Percentiles rank a stretch among this genome's conserved stretches.
phyloP scores from a whole-genome alignment of 805 yeast genomes.

The Torulaspora franciscae region DNA sequence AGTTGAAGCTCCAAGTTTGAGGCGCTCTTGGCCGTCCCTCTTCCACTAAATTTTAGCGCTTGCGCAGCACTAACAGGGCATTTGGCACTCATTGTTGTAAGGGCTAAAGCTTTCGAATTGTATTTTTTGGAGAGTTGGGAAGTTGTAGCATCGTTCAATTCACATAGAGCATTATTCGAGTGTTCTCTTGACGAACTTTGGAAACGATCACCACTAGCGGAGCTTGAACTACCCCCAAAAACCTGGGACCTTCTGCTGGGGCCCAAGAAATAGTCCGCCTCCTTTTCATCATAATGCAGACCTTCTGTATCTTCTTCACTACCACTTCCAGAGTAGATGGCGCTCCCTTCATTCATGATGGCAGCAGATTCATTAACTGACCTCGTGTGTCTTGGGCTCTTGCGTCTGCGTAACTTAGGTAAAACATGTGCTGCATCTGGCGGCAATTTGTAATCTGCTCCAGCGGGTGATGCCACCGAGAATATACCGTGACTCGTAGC shows the following conservation, averaged over 20 bases:
- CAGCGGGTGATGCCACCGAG: slow-evolving; percentile 12
- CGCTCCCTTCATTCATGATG: neutral
- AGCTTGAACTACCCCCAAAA: neutral
- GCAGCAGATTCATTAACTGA: neutral
- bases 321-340: neutral
- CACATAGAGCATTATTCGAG: slow-evolving; percentile 6
- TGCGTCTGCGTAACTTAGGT: neutral
- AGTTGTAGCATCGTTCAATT: slow-evolving; percentile 11
- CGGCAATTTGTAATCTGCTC: slow-evolving; percentile 7
- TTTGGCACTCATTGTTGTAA: neutral
- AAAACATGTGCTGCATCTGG: neutral
- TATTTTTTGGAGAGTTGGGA: slow-evolving; percentile 17
- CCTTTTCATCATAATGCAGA: neutral
- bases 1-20: slow-evolving; percentile 19
- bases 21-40: slow-evolving; percentile 14
- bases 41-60: neutral
- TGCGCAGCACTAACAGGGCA: neutral
- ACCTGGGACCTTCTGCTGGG: neutral
- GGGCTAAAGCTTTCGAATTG: slow-evolving; percentile 4
- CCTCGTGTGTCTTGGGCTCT: neutral
- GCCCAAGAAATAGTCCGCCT: neutral
- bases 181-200: neutral
- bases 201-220: neutral
- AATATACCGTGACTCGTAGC: slow-evolving; percentile 8
- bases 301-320: neutral